These are phyloP conservation scores for Ogataea paraovalis DNA, from an alignment of 805 yeast species.

Conservation along the genomic window DNA sequence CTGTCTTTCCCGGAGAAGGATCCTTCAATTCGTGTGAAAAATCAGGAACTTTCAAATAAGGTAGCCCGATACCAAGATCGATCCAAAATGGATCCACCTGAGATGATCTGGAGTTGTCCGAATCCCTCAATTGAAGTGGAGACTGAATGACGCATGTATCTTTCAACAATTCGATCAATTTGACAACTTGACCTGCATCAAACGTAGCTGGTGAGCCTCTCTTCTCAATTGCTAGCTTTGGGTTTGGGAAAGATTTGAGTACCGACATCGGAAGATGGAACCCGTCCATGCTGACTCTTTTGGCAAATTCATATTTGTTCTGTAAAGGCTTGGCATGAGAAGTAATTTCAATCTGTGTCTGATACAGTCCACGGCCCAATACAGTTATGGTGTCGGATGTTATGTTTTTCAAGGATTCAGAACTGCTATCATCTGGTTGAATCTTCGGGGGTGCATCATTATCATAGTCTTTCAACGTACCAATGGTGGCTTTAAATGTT, in stretches of 20 bases:
- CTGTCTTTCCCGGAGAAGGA: conserved; percentile 55
- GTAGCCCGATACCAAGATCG: conserved; percentile 20
- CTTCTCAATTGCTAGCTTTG: conserved; percentile 52
- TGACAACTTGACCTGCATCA: conserved; percentile 50
- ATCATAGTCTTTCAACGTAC: background rate
- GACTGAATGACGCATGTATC: conserved; percentile 18
- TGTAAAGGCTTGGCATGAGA: background rate
- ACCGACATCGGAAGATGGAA: conserved; percentile 57
- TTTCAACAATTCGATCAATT: conserved; percentile 30
- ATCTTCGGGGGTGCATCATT: background rate
- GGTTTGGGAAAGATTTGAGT: conserved; percentile 48
- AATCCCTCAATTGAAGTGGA: background rate
- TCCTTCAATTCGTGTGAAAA: conserved; percentile 75
- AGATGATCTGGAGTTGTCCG: no score
- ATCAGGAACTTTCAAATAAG: conserved; percentile 53
- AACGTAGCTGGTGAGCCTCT: conserved; percentile 89
- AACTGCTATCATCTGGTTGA: conserved; percentile 8
- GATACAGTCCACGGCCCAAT: conserved; percentile 8
- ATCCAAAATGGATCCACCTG: conserved; percentile 6
- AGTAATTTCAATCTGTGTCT: conserved; percentile 8
- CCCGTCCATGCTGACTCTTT: conserved; percentile 70
- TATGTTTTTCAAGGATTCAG: conserved; percentile 1
- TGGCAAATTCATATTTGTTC: conserved; percentile 32
- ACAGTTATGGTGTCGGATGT: background rate
- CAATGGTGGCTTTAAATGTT: background rate